phyloP scores from a whole-genome alignment of 2,329 filamentous ascomycete genomes.

The Diaporthe citriasiana region DNA sequence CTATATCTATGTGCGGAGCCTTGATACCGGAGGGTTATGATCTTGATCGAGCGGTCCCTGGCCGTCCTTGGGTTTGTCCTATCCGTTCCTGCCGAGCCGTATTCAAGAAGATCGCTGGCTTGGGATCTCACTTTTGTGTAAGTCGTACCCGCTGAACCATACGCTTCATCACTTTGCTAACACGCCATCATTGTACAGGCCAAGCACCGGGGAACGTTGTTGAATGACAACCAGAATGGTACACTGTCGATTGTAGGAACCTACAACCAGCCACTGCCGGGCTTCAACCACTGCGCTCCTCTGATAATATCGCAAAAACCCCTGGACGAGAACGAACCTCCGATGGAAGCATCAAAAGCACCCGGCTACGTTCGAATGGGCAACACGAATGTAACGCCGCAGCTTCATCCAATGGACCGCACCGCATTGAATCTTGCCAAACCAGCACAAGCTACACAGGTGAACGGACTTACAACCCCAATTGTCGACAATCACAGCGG shows the following conservation, averaged over 20 bases:
- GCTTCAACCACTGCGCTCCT: conserved; percentile 7
- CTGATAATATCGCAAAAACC: conserved; percentile 32
- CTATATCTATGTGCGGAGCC: conserved; percentile 38
- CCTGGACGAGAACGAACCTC: conserved; percentile 28
- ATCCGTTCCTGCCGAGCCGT: conserved; percentile 44
- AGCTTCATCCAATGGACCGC: background rate
- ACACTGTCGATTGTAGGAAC: conserved; percentile 38
- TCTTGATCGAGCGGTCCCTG: conserved; percentile 42
- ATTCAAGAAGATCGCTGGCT: conserved; percentile 34
- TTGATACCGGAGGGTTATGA: conserved; percentile 46
- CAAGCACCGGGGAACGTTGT: conserved; percentile 33
- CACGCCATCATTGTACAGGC: conserved; percentile 1
- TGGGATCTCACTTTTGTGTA: conserved; percentile 46
- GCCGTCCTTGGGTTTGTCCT: conserved; percentile 47
- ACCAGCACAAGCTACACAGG: background rate
- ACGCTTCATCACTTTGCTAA: background rate
- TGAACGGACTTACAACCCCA: too few species aligned
- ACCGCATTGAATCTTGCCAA: background rate
- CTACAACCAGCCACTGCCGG: conserved; percentile 28
- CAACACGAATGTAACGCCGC: background rate
- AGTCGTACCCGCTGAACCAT: background rate
- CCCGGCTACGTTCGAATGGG: background rate
- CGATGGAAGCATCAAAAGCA: conserved; percentile 21
- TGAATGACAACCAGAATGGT: conserved; percentile 42
- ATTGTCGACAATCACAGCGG: background rate